Conservation (phyloP, 1,284 basidiomycete species). For the Flammula alnicola region DNA sequence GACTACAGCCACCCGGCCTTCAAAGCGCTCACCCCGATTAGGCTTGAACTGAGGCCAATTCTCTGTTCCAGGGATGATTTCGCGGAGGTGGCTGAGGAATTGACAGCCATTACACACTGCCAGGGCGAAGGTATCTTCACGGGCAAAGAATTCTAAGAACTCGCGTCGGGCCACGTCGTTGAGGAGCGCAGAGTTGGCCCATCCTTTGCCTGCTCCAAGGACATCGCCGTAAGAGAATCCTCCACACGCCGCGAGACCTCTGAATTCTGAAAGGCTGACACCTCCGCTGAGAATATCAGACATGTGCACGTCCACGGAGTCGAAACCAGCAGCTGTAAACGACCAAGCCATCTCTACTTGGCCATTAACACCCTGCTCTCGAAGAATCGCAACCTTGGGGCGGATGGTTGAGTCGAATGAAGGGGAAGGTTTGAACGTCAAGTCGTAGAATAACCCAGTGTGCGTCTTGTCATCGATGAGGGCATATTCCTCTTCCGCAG, state of each 20-base stretch:
- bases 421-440: conserved; percentile 58
- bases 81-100: conserved; percentile 87
- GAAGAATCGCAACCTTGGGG: conserved; percentile 93
- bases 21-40: conserved; percentile 91
- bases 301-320: conserved; percentile 97
- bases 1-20: conserved; percentile 85
- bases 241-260: conserved; percentile 93
- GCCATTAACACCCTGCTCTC: conserved; percentile 98
- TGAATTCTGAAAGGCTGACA: conserved; percentile 71
- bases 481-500: conserved; percentile 84
- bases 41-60: conserved; percentile 92
- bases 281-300: conserved; percentile 87
- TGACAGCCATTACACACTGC: conserved; percentile 99
- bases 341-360: conserved; percentile 99
- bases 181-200: conserved; percentile 93
- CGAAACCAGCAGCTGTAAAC: conserved; percentile 92
- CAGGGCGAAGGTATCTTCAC: conserved; percentile 85
- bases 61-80: conserved; percentile 87
- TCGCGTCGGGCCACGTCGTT: conserved; percentile 76
- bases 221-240: conserved; percentile 99
- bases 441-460: conserved; percentile 78
- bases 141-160: conserved; percentile 83
- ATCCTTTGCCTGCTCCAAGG: conserved; percentile 95
- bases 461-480: conserved; percentile 72
- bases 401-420: conserved; percentile 47